Evolutionary conservation across 2,329 filamentous ascomycete genomes (phyloP).

Genomic region (Colletotrichum acutatum): DNA sequence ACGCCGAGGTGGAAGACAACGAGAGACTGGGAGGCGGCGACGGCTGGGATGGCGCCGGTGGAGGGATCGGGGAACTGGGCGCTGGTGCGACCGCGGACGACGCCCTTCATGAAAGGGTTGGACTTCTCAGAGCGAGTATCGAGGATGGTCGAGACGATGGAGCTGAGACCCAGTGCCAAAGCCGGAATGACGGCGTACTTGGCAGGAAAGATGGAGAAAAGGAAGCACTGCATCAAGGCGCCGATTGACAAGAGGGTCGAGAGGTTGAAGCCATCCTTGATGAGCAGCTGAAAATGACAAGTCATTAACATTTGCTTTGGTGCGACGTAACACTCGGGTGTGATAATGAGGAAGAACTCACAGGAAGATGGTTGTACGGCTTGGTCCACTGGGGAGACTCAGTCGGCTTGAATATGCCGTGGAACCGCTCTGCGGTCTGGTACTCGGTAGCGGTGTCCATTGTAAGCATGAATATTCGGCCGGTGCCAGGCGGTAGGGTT

Average conservation of each 20-base stretch:
- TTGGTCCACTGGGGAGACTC: neutral
- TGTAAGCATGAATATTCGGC: neutral
- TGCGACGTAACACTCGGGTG: neutral
- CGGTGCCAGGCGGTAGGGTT: no score
- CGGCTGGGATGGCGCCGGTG: constrained; percentile 40
- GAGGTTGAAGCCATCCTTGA: constrained; percentile 49
- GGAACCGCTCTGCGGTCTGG: neutral
- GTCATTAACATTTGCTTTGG: neutral
- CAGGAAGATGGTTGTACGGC: neutral
- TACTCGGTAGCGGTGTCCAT: neutral
- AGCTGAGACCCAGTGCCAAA: constrained; percentile 43
- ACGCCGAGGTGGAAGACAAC: constrained; percentile 58
- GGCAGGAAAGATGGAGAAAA: constrained; percentile 47
- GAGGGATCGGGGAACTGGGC: constrained; percentile 45
- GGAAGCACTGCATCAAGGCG: constrained; percentile 46
- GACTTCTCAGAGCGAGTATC: constrained; percentile 37
- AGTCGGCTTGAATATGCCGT: constrained; percentile 14
- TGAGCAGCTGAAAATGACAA: neutral
- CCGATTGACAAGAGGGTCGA: constrained; percentile 47
- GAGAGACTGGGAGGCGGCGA: constrained; percentile 43
- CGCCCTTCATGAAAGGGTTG: constrained; percentile 39
- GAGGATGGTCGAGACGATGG: constrained; percentile 43
- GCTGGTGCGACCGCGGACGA: constrained; percentile 47
- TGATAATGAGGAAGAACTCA: neutral
- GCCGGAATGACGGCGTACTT: constrained; percentile 49